Base-by-base conservation (phyloP, 352 stramenopile genomes). In the Pythium grandisporangium region DNA sequence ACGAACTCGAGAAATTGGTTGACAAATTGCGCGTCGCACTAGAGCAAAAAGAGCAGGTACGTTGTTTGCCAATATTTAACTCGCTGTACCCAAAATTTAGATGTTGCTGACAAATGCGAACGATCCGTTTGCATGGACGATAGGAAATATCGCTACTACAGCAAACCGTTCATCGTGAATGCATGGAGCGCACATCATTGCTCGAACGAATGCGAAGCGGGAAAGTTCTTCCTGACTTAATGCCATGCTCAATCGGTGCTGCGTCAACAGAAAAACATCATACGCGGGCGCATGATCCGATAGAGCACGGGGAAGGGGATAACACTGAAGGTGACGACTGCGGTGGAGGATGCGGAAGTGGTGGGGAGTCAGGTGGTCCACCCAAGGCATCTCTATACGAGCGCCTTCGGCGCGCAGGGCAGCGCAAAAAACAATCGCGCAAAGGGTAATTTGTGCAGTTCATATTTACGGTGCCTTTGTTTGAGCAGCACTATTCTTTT, bases 81-180 rank as follows among this genome's bases (percentile, higher is more conserved):
- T n/a, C n/a, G n/a, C n/a, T n/a, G n/a, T n/a, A n/a, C n/a, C n/a
- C n/a, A n/a, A n/a, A n/a, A n/a, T n/a, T n/a, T n/a, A n/a, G n/a
- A n/a, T n/a, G n/a, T n/a, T n/a, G n/a, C n/a, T n/a, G n/a, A n/a
- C n/a, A n/a, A n/a, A n/a, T n/a, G n/a, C n/a, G n/a, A n/a, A n/a
- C n/a, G n/a, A n/a, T n/a, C n/a, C n/a, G n/a, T n/a, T n/a, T n/a
- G n/a, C n/a, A n/a, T n/a, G n/a, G n/a, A n/a, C n/a, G n/a, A n/a
- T n/a, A 92, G 73, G 78, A 92, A 50, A 89, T 92, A 14, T 17
- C 52, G 7, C 50, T 89, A 13, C 54, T 92, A 11, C 75, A 89
- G 39, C 73, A 85, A 27, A 92, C 78, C 1, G 78, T 92, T 45
- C 76, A 92, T 55, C 68, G 74, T 6, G 78, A 92, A 53, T 89